Evolutionary conservation across 2,329 filamentous ascomycete species (phyloP).

Genomic region (Aquanectria penicillioides): DNA sequence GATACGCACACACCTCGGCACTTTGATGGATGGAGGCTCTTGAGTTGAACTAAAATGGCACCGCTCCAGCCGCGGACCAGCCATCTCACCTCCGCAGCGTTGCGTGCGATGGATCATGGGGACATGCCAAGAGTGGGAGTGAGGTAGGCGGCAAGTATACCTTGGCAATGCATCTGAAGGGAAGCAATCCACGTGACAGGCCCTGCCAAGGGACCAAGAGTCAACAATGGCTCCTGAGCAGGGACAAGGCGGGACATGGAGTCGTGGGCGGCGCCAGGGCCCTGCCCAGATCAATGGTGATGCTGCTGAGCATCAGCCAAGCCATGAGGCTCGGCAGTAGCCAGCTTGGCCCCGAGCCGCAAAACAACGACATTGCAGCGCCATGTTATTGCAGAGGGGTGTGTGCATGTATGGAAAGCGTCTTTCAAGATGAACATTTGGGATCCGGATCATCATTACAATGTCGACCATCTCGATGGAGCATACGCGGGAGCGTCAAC

Average conservation of each 20-base stretch:
- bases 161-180: too few relatives aligned
- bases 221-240: neutral
- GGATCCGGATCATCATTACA: neutral
- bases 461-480: neutral
- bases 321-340: slow-evolving; percentile 32
- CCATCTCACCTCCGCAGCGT: slow-evolving; percentile 24
- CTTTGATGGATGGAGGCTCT: neutral
- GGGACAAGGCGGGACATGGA: slow-evolving; percentile 2
- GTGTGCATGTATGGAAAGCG: neutral
- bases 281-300: neutral
- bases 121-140: slow-evolving; percentile 33
- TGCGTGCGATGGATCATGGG: slow-evolving; percentile 24
- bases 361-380: slow-evolving; percentile 1
- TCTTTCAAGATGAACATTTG: neutral
- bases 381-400: too few relatives aligned
- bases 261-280: slow-evolving; percentile 3
- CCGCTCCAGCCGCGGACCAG: slow-evolving; percentile 24
- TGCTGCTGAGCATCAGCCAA: slow-evolving; percentile 6
- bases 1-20: slow-evolving; percentile 1
- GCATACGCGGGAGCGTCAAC: neutral
- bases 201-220: neutral
- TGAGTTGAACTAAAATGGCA: neutral
- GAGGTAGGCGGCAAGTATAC: too few relatives aligned
- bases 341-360: slow-evolving; percentile 5
- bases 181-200: slow-evolving; percentile 1